These are phyloP conservation scores for Cucumis hystrix DNA, from an alignment of 306 rosid genomes.

Conservation along the genomic window DNA sequence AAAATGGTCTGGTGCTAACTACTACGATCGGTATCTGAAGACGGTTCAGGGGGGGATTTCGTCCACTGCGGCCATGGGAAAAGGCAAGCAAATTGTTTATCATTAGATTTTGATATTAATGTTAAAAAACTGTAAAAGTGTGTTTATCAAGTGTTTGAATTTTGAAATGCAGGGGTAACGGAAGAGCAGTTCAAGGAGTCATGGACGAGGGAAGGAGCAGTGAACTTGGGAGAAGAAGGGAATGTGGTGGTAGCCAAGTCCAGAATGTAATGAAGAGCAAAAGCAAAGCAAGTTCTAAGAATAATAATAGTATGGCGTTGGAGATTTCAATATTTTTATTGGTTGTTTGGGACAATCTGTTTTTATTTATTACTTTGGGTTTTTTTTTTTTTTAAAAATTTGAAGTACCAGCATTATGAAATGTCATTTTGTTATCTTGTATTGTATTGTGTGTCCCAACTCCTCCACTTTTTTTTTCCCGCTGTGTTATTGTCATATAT, in stretches of 20 bases:
- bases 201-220: constrained; percentile 76
- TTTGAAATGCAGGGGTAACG: constrained; percentile 54
- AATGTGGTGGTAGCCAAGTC: constrained; percentile 66
- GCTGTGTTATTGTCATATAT: no score
- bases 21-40: constrained; percentile 85
- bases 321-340: not conserved
- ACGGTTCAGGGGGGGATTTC: constrained; percentile 92
- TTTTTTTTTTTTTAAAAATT: not conserved
- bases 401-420: not conserved
- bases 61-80: constrained; percentile 98
- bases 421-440: not conserved
- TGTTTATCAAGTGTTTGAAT: not conserved
- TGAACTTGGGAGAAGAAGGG: constrained; percentile 34
- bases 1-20: constrained; percentile 97
- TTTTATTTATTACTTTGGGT: not conserved
- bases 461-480: no score
- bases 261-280: constrained; percentile 24
- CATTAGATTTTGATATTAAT: no score
- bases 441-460: not conserved
- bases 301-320: not conserved
- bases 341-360: not conserved
- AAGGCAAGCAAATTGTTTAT: constrained; percentile 23
- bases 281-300: not conserved
- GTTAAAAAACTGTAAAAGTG: no score
- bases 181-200: constrained; percentile 90